Percentiles rank a stretch among this genome's conserved stretches.
Conservation (phyloP, 2,329 filamentous ascomycete genomes). For the Waltergamsia citrina region DNA sequence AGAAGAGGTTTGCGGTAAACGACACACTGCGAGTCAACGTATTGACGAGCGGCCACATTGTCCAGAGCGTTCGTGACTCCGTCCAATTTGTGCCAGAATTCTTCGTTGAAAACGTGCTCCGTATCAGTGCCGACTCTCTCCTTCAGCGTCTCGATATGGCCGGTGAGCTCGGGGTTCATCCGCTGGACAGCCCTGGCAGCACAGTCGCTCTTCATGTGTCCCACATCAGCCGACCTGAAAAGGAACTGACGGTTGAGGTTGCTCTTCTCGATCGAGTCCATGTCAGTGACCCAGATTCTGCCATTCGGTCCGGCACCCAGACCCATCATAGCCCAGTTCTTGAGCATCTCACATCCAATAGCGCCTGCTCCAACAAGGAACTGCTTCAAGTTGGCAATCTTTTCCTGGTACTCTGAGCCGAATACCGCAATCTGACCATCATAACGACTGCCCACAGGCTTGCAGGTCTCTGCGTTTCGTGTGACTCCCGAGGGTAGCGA, state of each 20-base stretch:
- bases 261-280: constrained; percentile 98
- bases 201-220: constrained; percentile 92
- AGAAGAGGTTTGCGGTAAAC: constrained; percentile 97
- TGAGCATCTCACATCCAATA: constrained; percentile 97
- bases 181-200: constrained; percentile 80
- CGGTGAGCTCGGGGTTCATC: constrained; percentile 90
- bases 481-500: constrained; percentile 69
- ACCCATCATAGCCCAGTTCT: constrained; percentile 99
- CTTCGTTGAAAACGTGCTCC: constrained; percentile 87
- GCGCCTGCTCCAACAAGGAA: constrained; percentile 95
- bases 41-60: constrained; percentile 94
- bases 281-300: constrained; percentile 88
- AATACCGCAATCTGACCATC: constrained; percentile 97
- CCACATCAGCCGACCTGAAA: constrained; percentile 89
- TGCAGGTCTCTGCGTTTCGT: constrained; percentile 80
- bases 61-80: constrained; percentile 95
- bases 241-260: constrained; percentile 97
- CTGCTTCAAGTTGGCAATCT: constrained; percentile 80
- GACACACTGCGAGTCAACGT: constrained; percentile 91
- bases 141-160: constrained; percentile 76
- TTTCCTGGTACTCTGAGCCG: constrained; percentile 86
- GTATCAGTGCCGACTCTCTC: constrained; percentile 89
- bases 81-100: constrained; percentile 81
- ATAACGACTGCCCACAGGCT: constrained; percentile 76
- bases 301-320: constrained; percentile 81